Percentiles rank a stretch among this genome's conserved stretches.
phyloP scores from a whole-genome alignment of 1,284 basidiomycete species.

The Ganoderma lucidum region DNA sequence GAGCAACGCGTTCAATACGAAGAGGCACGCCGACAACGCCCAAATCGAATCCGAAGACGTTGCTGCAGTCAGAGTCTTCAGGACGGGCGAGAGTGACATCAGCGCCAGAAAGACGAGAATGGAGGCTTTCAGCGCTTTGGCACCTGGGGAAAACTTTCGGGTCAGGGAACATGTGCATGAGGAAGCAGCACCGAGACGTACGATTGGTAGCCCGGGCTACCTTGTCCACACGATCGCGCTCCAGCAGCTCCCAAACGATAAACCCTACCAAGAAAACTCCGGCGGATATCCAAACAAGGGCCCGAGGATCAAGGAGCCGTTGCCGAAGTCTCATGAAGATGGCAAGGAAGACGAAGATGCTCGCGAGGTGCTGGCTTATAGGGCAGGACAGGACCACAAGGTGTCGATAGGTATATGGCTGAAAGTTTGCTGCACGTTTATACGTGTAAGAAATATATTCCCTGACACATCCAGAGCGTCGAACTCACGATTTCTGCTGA shows the following conservation, averaged over 20 bases:
- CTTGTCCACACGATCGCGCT: slow-evolving; percentile 37
- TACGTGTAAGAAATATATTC: not conserved
- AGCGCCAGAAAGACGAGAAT: slow-evolving; percentile 89
- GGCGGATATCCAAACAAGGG: slow-evolving; percentile 74
- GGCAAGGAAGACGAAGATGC: slow-evolving; percentile 84
- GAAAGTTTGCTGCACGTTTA: slow-evolving; percentile 69
- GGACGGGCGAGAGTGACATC: slow-evolving; percentile 89
- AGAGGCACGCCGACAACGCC: slow-evolving; percentile 82
- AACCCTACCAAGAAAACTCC: slow-evolving; percentile 68
- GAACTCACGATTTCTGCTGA: slow-evolving; percentile 78
- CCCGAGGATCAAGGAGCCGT: slow-evolving; percentile 69
- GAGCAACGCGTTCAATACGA: slow-evolving; percentile 68
- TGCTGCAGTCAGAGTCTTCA: slow-evolving; percentile 92
- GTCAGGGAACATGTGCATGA: not conserved
- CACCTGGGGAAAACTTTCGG: slow-evolving; percentile 50
- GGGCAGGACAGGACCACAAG: slow-evolving; percentile 79
- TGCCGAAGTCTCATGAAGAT: slow-evolving; percentile 81
- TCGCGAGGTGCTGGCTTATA: slow-evolving; percentile 86
- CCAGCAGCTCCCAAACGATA: slow-evolving; percentile 67
- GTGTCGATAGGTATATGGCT: slow-evolving; percentile 76
- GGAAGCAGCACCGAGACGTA: slow-evolving; percentile 34
- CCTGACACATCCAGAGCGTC: not conserved
- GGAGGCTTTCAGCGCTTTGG: slow-evolving; percentile 76
- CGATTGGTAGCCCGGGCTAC: slow-evolving; percentile 38
- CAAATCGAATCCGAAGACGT: slow-evolving; percentile 98